phyloP scores from a whole-genome alignment of 2,329 filamentous ascomycete species.

The Aspergillus pseudoterreus region DNA sequence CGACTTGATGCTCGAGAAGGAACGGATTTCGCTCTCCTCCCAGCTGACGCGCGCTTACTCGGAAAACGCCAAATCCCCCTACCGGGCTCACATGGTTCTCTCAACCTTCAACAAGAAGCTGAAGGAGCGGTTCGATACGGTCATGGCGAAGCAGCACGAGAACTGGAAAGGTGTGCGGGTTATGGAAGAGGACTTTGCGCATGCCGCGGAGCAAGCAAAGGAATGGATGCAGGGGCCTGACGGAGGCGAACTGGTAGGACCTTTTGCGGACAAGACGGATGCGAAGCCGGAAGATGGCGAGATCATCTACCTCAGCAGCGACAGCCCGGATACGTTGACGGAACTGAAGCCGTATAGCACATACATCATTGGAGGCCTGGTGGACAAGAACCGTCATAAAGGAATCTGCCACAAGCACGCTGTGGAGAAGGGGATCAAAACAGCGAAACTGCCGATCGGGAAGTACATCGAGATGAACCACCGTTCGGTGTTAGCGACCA shows the following conservation, averaged over 20 bases:
- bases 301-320: constrained; percentile 85
- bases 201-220: constrained; percentile 63
- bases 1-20: constrained; percentile 79
- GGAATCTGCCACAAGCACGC: constrained; percentile 86
- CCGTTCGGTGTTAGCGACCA: constrained; percentile 82
- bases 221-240: constrained; percentile 60
- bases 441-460: constrained; percentile 90
- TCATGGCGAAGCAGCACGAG: constrained; percentile 66
- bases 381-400: constrained; percentile 96
- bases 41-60: constrained; percentile 89
- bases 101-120: constrained; percentile 74
- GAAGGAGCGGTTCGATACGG: constrained; percentile 73
- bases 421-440: constrained; percentile 69
- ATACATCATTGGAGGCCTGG: constrained; percentile 90
- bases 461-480: constrained; percentile 90
- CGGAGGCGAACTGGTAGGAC: constrained; percentile 58
- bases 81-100: constrained; percentile 68
- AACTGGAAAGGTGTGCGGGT: constrained; percentile 79
- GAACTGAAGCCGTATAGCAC: constrained; percentile 81
- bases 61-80: constrained; percentile 70
- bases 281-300: constrained; percentile 47
- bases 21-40: constrained; percentile 74
- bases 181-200: constrained; percentile 68
- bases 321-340: constrained; percentile 80
- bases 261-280: constrained; percentile 47